phyloP scores from a whole-genome alignment of 768 basidiomycete genomes.

The Mycena vulgaris region DNA sequence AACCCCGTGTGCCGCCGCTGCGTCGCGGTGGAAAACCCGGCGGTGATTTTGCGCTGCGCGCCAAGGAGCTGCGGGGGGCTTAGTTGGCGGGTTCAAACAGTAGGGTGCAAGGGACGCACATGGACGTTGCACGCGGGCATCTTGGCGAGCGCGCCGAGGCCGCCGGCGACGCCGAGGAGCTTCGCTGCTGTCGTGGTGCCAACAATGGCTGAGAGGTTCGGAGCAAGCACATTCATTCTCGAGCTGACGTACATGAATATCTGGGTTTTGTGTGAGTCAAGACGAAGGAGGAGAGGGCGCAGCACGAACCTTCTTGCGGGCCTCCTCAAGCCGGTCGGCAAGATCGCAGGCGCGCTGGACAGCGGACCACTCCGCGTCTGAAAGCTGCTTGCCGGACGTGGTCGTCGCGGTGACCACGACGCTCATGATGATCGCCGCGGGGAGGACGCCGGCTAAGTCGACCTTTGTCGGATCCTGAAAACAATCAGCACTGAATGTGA shows the following conservation, averaged over 20 bases:
- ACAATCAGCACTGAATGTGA: constrained; percentile 16
- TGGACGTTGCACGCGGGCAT: constrained; percentile 97
- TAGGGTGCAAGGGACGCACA: constrained; percentile 63
- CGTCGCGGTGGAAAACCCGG: constrained; percentile 90
- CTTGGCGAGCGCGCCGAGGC: constrained; percentile 89
- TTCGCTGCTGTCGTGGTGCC: constrained; percentile 99
- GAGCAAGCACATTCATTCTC: constrained; percentile 98
- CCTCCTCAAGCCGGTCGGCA: constrained; percentile 89
- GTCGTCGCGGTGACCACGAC: constrained; percentile 97
- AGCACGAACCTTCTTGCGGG: constrained; percentile 82
- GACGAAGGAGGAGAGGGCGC: not conserved
- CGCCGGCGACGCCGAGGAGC: constrained; percentile 96
- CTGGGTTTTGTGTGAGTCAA: constrained; percentile 54
- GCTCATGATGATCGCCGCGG: constrained; percentile 94
- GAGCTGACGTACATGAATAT: constrained; percentile 99
- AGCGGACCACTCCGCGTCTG: constrained; percentile 81
- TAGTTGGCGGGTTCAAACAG: not conserved
- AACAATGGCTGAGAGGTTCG: constrained; percentile 98
- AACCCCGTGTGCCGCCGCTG: constrained; percentile 97
- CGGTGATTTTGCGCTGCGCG: constrained; percentile 92
- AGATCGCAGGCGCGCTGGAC: constrained; percentile 91
- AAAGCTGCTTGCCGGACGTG: constrained; percentile 82
- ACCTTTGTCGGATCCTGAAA: constrained; percentile 89
- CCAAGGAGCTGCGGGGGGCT: constrained; percentile 81
- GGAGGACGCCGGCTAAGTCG: constrained; percentile 83